Percentiles rank a stretch among this genome's conserved stretches.
phyloP scores from a whole-genome alignment of 2,329 filamentous ascomycete genomes.

The Talaromyces sp. region DNA sequence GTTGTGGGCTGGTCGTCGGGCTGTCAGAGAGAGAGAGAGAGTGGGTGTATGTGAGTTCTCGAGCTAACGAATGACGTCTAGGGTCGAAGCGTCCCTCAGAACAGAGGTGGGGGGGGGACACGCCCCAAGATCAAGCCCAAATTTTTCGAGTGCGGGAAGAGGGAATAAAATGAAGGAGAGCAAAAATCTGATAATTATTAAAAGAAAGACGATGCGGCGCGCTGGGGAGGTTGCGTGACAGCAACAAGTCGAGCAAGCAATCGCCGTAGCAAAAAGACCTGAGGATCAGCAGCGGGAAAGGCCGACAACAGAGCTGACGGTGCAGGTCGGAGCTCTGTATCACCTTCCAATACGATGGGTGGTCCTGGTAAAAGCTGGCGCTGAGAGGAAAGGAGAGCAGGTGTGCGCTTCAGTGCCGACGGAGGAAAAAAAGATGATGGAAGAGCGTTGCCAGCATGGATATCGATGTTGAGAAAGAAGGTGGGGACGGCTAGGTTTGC shows the following conservation, averaged over 20 bases:
- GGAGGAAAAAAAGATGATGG: slow-evolving; percentile 10
- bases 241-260: background rate
- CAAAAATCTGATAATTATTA: background rate
- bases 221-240: background rate
- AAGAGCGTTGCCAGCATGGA: slow-evolving; percentile 3
- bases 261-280: slow-evolving; percentile 5
- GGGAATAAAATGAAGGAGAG: background rate
- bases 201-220: background rate
- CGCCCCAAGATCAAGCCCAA: background rate
- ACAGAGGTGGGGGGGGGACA: background rate
- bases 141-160: background rate
- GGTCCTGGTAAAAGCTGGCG: background rate
- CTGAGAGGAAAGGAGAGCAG: slow-evolving; percentile 2
- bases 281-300: slow-evolving; percentile 11
- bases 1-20: slow-evolving; percentile 15
- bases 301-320: slow-evolving; percentile 27
- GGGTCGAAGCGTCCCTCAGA: background rate
- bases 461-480: background rate
- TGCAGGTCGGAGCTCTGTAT: slow-evolving; percentile 35
- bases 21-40: background rate
- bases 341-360: background rate
- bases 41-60: background rate
- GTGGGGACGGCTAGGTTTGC: background rate
- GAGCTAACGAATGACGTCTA: slow-evolving; percentile 10
- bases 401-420: background rate